Base-by-base conservation (phyloP, 2,329 filamentous ascomycete species). In the Escovopsis sp. region DNA sequence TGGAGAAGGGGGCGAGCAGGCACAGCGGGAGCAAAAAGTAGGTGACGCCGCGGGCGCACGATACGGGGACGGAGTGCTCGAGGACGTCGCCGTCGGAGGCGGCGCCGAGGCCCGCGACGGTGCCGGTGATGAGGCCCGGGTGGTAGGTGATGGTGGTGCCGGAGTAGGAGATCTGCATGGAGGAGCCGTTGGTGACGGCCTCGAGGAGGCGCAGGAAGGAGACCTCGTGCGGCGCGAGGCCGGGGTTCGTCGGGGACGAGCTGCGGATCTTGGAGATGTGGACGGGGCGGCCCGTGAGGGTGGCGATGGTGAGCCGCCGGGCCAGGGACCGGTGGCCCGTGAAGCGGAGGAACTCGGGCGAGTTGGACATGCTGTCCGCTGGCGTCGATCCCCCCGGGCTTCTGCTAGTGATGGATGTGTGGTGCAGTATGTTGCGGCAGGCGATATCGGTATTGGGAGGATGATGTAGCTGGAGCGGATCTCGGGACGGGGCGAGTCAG, bases 191-290 rank as follows among this genome's bases (percentile, higher is more conserved):
- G 56, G 91, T 98, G 53, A 98, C 73, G 51, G 85, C 75, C 62
- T 96, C 91, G 56, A 98, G 79, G 14, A 98, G 82, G 43, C 91
- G 88, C 29, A 98, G 74, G 62, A 98, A 89, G 37, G 91, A 96
- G 54, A 96, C 80, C 65, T 98, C 91, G 66, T 94, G 83, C 39
- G 86, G 81, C 41, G 85, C 81, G 42, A 98, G 82, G 54, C 91
- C 91, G 1, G 91, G 88, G 53, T 83, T 80, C 34, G 85, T 88
- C 37, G 83, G 80, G 35, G 86, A 94, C 13, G 81, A 77, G 49
- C 84, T 79, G 55, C 91, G 85, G 65, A 98, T 96, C 62, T 91
- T 83, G 41, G 89, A 91, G 58, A 98, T 89, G 63, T 89, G 87
- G 43, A 96, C 68, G 2, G 91, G 79, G 32, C 82, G 78, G 51